Conservation (phyloP, 2,329 filamentous ascomycete species). For the Triangularia setosa region DNA sequence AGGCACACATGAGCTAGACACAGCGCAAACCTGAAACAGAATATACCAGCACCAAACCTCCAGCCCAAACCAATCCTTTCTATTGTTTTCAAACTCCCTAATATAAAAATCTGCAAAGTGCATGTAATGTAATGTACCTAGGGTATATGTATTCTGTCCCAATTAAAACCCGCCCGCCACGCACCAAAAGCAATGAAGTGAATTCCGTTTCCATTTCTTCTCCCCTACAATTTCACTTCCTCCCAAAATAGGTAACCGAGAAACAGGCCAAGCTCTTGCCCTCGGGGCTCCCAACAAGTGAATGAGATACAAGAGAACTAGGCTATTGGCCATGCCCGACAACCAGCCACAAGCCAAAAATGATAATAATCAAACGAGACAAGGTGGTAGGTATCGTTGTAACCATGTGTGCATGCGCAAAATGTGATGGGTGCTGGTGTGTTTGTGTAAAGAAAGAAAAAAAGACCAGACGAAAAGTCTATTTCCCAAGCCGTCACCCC, state of each 20-base stretch:
- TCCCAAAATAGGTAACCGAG: not conserved
- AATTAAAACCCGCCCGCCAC: not conserved
- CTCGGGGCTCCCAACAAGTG: not conserved
- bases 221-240: not conserved
- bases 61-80: not conserved
- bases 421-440: not conserved
- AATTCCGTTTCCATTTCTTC: not conserved
- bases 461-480: not conserved
- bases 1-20: not conserved
- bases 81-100: not conserved
- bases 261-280: not conserved
- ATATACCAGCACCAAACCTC: not conserved
- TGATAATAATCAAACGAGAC: not conserved
- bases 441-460: not conserved
- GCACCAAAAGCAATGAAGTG: not conserved
- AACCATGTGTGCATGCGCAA: not conserved
- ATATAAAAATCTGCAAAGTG: not conserved
- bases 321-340: not conserved
- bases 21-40: not conserved
- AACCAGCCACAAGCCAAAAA: not conserved
- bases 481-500: not conserved
- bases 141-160: not conserved
- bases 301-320: not conserved
- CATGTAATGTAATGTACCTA: not conserved
- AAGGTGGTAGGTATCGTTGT: not conserved